These are phyloP conservation scores for Moesziomyces antarcticus DNA, from an alignment of 1,284 basidiomycete genomes.

Conservation along the genomic window DNA sequence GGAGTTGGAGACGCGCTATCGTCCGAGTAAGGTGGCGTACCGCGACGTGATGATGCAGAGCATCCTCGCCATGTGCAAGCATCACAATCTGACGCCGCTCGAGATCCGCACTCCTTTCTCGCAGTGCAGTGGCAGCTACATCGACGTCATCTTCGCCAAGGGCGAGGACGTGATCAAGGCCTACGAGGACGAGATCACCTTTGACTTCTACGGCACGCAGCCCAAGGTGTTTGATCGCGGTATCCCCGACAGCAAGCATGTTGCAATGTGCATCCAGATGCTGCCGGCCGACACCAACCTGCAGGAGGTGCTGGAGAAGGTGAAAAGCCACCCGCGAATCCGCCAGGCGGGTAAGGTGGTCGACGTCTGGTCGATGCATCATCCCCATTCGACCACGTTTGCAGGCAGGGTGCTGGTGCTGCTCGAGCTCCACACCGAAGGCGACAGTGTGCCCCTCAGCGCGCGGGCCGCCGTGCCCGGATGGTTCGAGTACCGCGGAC, in stretches of 20 bases:
- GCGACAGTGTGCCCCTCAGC: constrained; percentile 10
- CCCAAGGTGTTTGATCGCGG: constrained; percentile 20
- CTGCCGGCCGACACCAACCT: constrained; percentile 17
- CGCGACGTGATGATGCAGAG: constrained; percentile 29
- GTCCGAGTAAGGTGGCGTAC: constrained; percentile 18
- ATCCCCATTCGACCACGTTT: constrained; percentile 6
- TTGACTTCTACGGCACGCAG: constrained; percentile 36
- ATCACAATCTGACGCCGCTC: constrained; percentile 19
- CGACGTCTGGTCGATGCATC: constrained; percentile 28
- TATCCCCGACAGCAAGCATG: constrained; percentile 13
- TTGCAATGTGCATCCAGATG: constrained; percentile 27
- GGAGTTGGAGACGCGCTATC: constrained; percentile 20
- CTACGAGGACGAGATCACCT: constrained; percentile 18
- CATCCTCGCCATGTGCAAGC: constrained; percentile 35
- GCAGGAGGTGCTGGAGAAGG: neutral
- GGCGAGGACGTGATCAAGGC: constrained; percentile 23
- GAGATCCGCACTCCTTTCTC: constrained; percentile 17
- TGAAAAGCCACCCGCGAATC: constrained; percentile 8
- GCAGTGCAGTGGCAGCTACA: constrained; percentile 3
- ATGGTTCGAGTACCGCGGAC: constrained; percentile 18
- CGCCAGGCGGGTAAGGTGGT: constrained; percentile 14
- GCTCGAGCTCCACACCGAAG: constrained; percentile 13
- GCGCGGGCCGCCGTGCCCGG: constrained; percentile 24
- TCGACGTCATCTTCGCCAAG: constrained; percentile 35
- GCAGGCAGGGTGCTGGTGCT: constrained; percentile 33